Evolutionary conservation across 768 basidiomycete species (phyloP).

Genomic region (Pisolithus sp.): DNA sequence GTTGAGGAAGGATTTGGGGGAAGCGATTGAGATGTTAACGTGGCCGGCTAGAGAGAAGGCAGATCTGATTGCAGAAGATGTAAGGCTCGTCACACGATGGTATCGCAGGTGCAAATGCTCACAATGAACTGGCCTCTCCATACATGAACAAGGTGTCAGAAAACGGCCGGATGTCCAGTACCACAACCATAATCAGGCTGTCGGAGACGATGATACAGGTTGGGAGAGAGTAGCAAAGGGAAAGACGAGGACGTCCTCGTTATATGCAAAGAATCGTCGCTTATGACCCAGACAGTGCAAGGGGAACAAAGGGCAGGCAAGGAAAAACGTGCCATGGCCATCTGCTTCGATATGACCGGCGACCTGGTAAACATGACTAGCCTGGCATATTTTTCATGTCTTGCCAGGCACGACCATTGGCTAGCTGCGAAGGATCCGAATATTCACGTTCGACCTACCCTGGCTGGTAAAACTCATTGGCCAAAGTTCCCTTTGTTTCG

Average conservation of each 20-base stretch:
- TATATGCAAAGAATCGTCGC: too few species aligned
- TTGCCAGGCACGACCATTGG: background rate
- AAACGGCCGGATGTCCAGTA: conserved; percentile 56
- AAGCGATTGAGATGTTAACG: conserved; percentile 56
- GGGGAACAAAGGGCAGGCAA: conserved; percentile 26
- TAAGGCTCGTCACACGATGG: conserved; percentile 1
- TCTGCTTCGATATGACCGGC: background rate
- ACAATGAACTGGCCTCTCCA: conserved; percentile 63
- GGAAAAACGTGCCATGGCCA: conserved; percentile 1
- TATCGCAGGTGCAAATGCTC: conserved; percentile 21
- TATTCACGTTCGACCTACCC: background rate
- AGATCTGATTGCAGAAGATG: conserved; percentile 41
- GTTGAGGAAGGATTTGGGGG: conserved; percentile 52
- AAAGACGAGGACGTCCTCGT: background rate
- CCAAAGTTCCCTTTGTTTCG: conserved; percentile 19
- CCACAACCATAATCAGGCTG: conserved; percentile 49
- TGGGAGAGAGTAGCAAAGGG: conserved; percentile 11
- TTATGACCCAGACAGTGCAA: conserved; percentile 3
- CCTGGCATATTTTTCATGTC: background rate
- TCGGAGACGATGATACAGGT: too few species aligned
- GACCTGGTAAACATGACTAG: background rate
- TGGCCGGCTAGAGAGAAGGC: conserved; percentile 86
- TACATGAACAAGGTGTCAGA: conserved; percentile 58
- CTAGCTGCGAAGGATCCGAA: background rate
- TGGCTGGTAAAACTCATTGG: too few species aligned